Conservation (phyloP, 345 rosid species). For the Heritiera fomes region DNA sequence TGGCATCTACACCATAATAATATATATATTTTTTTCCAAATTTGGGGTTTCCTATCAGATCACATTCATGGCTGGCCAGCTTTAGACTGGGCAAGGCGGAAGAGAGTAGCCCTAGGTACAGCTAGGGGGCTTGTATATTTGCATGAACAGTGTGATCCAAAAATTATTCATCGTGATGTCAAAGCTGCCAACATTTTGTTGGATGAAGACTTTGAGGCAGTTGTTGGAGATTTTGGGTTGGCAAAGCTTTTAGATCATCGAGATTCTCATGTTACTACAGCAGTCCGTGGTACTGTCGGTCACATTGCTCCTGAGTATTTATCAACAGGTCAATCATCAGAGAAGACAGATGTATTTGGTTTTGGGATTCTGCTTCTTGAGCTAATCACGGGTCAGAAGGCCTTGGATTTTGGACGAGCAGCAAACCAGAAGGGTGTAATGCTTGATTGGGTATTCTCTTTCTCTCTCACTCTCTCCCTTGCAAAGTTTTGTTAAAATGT, state of each 20-base stretch:
- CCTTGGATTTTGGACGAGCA: constrained; percentile 83
- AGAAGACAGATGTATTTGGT: constrained; percentile 91
- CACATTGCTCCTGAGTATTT: constrained; percentile 96
- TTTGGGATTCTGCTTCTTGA: constrained; percentile 92
- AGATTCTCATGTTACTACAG: constrained; percentile 93
- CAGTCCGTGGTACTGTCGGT: constrained; percentile 91
- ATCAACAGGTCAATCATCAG: constrained; percentile 88
- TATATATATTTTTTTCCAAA: background rate
- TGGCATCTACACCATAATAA: background rate
- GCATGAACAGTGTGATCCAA: constrained; percentile 94
- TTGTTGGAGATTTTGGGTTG: constrained; percentile 95
- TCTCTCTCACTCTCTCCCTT: constrained; percentile 14
- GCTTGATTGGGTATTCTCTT: constrained; percentile 81
- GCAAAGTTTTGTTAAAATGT: background rate
- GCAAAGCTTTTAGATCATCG: constrained; percentile 96
- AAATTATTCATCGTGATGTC: constrained; percentile 93
- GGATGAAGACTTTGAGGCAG: constrained; percentile 95
- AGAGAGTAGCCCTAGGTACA: constrained; percentile 84
- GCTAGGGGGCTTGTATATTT: constrained; percentile 86
- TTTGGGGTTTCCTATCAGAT: constrained; percentile 42
- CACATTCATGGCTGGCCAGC: constrained; percentile 64
- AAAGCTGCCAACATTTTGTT: constrained; percentile 92
- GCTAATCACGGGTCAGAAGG: constrained; percentile 89
- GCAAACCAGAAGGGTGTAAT: constrained; percentile 89
- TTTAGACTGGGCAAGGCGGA: constrained; percentile 83